These are phyloP conservation scores for Penicillium sp. DNA, from an alignment of 2,329 filamentous ascomycete genomes.

Conservation along the genomic window DNA sequence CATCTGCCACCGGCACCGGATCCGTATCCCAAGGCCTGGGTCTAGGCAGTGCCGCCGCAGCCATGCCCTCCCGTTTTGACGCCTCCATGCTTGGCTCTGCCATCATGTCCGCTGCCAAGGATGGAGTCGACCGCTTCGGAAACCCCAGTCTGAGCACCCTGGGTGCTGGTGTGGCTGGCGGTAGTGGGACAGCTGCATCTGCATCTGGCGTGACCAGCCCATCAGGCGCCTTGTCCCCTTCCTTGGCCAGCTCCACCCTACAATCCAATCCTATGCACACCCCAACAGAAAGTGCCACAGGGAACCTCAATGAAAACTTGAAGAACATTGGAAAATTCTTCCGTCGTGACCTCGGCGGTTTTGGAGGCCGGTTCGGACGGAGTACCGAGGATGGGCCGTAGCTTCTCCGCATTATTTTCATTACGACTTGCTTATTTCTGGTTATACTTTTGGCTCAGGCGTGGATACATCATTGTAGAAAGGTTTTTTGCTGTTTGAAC, in stretches of 20 bases:
- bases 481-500: background rate
- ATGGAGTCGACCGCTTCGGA: slow-evolving; percentile 75
- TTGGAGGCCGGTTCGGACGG: slow-evolving; percentile 67
- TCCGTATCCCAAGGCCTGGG: slow-evolving; percentile 49
- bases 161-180: slow-evolving; percentile 31
- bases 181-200: slow-evolving; percentile 23
- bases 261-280: slow-evolving; percentile 20
- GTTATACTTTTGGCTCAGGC: background rate
- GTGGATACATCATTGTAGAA: background rate
- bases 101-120: slow-evolving; percentile 80
- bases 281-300: slow-evolving; percentile 48
- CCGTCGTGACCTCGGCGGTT: slow-evolving; percentile 74
- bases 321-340: slow-evolving; percentile 98
- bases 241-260: slow-evolving; percentile 21
- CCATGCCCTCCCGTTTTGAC: slow-evolving; percentile 66
- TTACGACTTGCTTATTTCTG: background rate
- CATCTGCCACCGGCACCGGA: slow-evolving; percentile 30
- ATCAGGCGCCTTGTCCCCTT: slow-evolving; percentile 25
- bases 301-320: slow-evolving; percentile 85
- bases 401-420: background rate
- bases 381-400: slow-evolving; percentile 19
- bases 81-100: slow-evolving; percentile 80
- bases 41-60: slow-evolving; percentile 42
- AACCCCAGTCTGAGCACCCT: slow-evolving; percentile 50
- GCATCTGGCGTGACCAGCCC: slow-evolving; percentile 29